These are phyloP conservation scores for Coemansia sp. DNA, from an alignment of 192 early-diverging fungal genomes.

Conservation along the genomic window DNA sequence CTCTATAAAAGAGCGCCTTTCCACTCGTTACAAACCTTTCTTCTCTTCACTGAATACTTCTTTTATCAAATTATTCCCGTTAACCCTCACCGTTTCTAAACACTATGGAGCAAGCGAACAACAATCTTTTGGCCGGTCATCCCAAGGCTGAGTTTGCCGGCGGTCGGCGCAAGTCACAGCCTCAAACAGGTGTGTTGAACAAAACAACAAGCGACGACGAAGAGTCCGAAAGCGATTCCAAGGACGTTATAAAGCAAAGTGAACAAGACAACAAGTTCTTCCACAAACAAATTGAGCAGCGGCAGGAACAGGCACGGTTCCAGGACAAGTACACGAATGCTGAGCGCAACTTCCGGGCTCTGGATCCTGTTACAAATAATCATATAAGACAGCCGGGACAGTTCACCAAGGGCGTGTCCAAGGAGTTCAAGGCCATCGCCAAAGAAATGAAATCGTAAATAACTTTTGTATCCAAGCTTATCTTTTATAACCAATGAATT, in stretches of 20 bases:
- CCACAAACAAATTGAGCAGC: no score
- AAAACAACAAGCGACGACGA: conserved; percentile 17
- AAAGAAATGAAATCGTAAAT: conserved; percentile 16
- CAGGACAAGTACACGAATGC: conserved; percentile 22
- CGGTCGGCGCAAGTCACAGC: conserved; percentile 41
- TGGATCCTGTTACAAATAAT: conserved; percentile 15
- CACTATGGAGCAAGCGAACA: no score
- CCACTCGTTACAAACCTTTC: no score
- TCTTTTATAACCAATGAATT: no score
- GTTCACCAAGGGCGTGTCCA: conserved; percentile 35
- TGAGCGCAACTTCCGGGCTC: conserved; percentile 16
- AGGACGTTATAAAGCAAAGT: conserved; percentile 30
- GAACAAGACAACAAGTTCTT: conserved; percentile 27
- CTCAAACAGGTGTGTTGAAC: conserved; percentile 6
- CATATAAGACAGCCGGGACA: conserved; percentile 35
- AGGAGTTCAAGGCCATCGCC: conserved; percentile 28
- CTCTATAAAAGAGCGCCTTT: no score
- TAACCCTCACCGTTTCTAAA: no score
- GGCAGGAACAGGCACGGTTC: no score
- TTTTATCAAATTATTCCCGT: no score
- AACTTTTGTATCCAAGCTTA: no score
- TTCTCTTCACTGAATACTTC: no score
- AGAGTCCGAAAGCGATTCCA: conserved; percentile 16
- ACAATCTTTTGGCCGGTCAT: conserved; percentile 12
- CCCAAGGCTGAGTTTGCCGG: conserved; percentile 23